Evolutionary conservation across 371 early-diverging fungal genomes (phyloP), one percentile per base, ranked within the genome.

Genomic region (Mucor indicus): DNA sequence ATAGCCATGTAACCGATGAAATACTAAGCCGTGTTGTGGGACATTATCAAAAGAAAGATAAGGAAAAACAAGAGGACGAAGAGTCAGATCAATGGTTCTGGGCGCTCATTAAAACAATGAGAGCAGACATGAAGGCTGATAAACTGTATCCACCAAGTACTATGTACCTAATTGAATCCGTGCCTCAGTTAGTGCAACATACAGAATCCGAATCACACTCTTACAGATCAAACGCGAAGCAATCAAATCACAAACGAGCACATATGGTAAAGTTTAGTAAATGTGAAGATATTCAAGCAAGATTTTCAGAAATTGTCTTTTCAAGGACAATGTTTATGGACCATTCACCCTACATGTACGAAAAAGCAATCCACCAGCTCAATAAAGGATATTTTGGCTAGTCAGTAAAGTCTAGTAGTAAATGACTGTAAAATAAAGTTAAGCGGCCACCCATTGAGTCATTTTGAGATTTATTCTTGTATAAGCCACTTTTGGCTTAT

Each of bases 91-190:
- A 89, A 47, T 91, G 90, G 90, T 82, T 84, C 45, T 85, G 85
- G 85, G 79, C 86, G 19, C 50, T 87, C 40, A 81, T 87, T 57
- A 84, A 87, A 60, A 86, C 87, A 0, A 69, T 89, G 74, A 75
- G 88, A 2, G 88, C 89, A 0, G 85, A 79, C 37, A 89, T 87
- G 89, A 70, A 73, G 19, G 72, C 80, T 4, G 88, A 86, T 42
- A 91, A 91, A 46, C 72, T 91, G n/a, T 20, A 85, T 86, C 46
- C 91, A 90, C 17, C 87, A 0, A 79, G 84, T 1, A 78, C 80
- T 3, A 75, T 88, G 3, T 89, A 86, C 53, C 58, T 76, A 12
- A 58, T 91, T 33, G 84, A 80, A 43, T 74, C 74, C 2, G 60
- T 55, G 41, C 74, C 55, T 38, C 78, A 53, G 19, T 59, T 69